Evolutionary conservation across 805 yeast genomes (phyloP).

Genomic region (Ogataea populi-albae): DNA sequence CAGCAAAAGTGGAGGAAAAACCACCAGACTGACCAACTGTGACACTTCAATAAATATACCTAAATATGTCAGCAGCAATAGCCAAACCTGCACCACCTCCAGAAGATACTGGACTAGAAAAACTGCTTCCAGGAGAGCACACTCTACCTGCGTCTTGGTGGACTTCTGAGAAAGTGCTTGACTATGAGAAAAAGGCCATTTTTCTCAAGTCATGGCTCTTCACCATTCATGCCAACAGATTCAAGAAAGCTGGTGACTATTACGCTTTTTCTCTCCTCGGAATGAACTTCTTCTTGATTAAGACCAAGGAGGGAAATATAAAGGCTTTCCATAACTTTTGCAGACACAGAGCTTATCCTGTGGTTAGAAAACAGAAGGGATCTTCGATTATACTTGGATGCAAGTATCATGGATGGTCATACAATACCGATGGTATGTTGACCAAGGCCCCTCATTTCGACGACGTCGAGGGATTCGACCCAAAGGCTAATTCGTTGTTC

Average conservation of each 20-base stretch:
- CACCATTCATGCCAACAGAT: slow-evolving; percentile 50
- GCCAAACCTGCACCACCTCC: slow-evolving; percentile 29
- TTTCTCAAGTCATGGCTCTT: slow-evolving; percentile 57
- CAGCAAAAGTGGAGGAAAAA: no score
- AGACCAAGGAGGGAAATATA: slow-evolving; percentile 48
- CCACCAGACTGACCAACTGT: no score
- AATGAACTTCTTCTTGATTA: slow-evolving; percentile 53
- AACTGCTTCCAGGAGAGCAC: slow-evolving; percentile 40
- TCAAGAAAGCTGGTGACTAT: slow-evolving; percentile 58
- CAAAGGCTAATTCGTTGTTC: slow-evolving; percentile 52
- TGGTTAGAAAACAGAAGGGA: slow-evolving; percentile 56
- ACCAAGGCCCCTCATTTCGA: slow-evolving; percentile 64
- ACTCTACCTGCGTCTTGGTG: slow-evolving; percentile 68
- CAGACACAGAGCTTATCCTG: slow-evolving; percentile 65
- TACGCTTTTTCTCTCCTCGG: slow-evolving; percentile 49
- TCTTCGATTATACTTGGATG: slow-evolving; percentile 58
- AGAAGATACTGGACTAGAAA: slow-evolving; percentile 27
- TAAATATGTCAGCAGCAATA: slow-evolving; percentile 26
- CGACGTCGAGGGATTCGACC: slow-evolving; percentile 54
- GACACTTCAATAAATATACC: no score
- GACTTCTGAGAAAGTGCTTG: slow-evolving; percentile 57
- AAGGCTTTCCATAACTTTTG: slow-evolving; percentile 65
- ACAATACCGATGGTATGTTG: slow-evolving; percentile 56
- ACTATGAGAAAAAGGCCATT: slow-evolving; percentile 55
- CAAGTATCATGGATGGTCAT: slow-evolving; percentile 65